Conservation (phyloP, 2,329 filamentous ascomycete species). For the Penicillium palitans region DNA sequence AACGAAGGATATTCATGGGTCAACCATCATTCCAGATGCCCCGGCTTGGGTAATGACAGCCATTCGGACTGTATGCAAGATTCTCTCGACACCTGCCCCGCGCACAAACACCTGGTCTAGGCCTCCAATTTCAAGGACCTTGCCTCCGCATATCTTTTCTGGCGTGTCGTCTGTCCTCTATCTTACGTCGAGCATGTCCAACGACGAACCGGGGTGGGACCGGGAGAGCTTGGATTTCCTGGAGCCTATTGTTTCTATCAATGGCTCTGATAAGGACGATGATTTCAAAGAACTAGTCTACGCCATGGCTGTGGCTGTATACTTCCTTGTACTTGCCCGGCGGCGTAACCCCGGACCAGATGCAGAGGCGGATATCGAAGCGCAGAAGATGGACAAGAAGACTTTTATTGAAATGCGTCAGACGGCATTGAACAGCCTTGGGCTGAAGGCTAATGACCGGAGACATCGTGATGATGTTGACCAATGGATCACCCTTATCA, state of each 20-base stretch:
- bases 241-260: constrained; percentile 40
- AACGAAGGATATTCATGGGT: constrained; percentile 23
- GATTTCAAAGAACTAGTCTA: constrained; percentile 43
- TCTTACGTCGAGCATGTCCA: constrained; percentile 41
- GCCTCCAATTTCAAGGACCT: constrained; percentile 44
- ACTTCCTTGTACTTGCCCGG: constrained; percentile 50
- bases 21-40: constrained; percentile 41
- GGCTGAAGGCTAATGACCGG: constrained; percentile 42
- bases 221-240: constrained; percentile 38
- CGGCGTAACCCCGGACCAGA: constrained; percentile 44
- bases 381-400: constrained; percentile 42
- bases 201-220: constrained; percentile 51
- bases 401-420: constrained; percentile 44
- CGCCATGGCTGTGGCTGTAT: constrained; percentile 45
- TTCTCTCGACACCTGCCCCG: constrained; percentile 56
- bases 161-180: constrained; percentile 65
- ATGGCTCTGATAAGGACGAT: constrained; percentile 51
- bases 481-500: constrained; percentile 60
- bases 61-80: constrained; percentile 65
- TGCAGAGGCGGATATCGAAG: constrained; percentile 16
- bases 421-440: constrained; percentile 39
- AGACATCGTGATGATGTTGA: constrained; percentile 56
- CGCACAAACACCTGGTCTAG: constrained; percentile 39
- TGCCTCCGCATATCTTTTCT: constrained; percentile 72
- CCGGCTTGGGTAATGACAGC: constrained; percentile 70